phyloP scores from a whole-genome alignment of 2,329 filamentous ascomycete genomes.

The Alternaria longipes region DNA sequence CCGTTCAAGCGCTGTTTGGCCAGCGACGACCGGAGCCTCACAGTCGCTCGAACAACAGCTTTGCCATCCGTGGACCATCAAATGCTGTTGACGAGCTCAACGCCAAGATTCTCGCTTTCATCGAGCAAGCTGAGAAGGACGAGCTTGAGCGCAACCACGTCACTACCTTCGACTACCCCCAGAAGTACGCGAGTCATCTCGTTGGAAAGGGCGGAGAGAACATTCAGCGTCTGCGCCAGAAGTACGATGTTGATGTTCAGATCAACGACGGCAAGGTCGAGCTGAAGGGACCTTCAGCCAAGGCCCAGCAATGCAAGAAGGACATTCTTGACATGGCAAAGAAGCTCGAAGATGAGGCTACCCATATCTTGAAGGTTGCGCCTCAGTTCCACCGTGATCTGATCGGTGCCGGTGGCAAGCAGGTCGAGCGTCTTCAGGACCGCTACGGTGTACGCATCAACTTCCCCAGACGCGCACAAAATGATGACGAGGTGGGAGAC shows the following conservation, averaged over 20 bases:
- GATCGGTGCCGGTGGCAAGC: conserved; percentile 85
- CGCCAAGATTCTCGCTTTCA: conserved; percentile 77
- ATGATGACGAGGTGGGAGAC: conserved; percentile 75
- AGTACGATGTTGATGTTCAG: conserved; percentile 81
- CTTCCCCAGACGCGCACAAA: conserved; percentile 76
- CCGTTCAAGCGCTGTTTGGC: conserved; percentile 65
- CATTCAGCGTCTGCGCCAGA: conserved; percentile 73
- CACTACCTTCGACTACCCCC: conserved; percentile 88
- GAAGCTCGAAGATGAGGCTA: conserved; percentile 90
- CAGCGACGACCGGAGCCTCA: conserved; percentile 57
- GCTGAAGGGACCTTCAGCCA: conserved; percentile 93
- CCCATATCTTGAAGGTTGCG: conserved; percentile 86
- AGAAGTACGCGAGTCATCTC: conserved; percentile 90
- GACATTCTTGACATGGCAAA: conserved; percentile 82
- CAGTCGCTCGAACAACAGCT: conserved; percentile 63
- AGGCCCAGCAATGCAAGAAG: conserved; percentile 84
- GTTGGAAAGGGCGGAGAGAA: conserved; percentile 74
- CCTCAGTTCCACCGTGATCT: conserved; percentile 94
- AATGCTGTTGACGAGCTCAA: conserved; percentile 76
- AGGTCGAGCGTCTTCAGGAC: conserved; percentile 91
- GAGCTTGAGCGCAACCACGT: conserved; percentile 93
- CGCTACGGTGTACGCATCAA: conserved; percentile 95
- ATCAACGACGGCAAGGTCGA: conserved; percentile 94
- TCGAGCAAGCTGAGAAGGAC: conserved; percentile 88
- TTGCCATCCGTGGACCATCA: conserved; percentile 80